Percentiles rank a stretch among this genome's conserved stretches.
These are phyloP conservation scores for Solanum commersonii DNA, from an alignment of 257 asterid species.

Conservation along the genomic window DNA sequence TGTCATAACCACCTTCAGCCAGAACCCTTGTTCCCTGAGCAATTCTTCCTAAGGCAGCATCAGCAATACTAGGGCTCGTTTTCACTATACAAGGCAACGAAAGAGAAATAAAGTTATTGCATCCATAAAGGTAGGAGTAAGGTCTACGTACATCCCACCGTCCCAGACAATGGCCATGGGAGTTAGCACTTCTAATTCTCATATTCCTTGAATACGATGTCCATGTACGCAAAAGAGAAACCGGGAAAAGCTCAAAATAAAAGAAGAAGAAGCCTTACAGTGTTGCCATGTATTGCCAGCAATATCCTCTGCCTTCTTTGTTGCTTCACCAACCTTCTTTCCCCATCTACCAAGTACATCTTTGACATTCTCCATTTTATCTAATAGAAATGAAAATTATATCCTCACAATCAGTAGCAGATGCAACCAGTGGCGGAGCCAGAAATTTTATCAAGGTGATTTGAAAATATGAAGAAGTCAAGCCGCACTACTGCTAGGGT, in stretches of 20 bases:
- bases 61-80: conserved; percentile 92
- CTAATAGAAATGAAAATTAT: background rate
- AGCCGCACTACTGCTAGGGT: background rate
- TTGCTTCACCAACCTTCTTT: conserved; percentile 78
- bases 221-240: background rate
- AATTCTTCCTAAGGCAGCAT: conserved; percentile 96
- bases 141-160: background rate
- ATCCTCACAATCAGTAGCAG: background rate
- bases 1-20: conserved; percentile 98
- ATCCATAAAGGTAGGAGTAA: fast-evolving
- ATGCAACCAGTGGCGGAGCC: background rate
- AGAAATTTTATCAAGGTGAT: background rate
- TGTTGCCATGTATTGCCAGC: conserved; percentile 99
- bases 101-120: background rate
- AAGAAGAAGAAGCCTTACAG: conserved; percentile 34
- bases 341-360: conserved; percentile 85
- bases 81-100: conserved; percentile 41
- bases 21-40: conserved; percentile 92
- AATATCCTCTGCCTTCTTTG: conserved; percentile 79
- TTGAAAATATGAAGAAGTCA: background rate
- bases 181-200: background rate
- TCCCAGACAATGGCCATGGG: background rate
- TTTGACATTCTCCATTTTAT: conserved; percentile 61
- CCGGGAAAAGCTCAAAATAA: background rate
- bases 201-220: background rate